Evolutionary conservation across 345 rosid species (phyloP), one percentile per base, ranked within the genome.

Genomic region (Moringa oleifera): DNA sequence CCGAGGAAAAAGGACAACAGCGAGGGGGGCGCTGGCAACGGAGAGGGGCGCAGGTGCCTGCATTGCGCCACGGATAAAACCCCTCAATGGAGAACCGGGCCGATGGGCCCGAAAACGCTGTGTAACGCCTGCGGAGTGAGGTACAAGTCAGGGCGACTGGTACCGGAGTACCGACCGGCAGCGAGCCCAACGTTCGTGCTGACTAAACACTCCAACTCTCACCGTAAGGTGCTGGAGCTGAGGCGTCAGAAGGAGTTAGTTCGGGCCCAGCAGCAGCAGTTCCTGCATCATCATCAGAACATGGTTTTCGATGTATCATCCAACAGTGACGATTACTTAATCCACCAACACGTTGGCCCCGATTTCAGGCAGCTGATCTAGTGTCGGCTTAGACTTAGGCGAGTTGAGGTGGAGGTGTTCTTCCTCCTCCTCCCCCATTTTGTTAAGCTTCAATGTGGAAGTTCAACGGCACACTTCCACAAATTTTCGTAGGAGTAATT

Each of bases 91-190:
- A 67, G 94, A 53, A 87, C 94, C 2, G 94, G 94, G 13, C 94
- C 94, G 2, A 77, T 87, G 86, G 94, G 93, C 0, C 93, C 93
- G 1, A 86, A 86, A 68, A 86, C 93, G 12, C 75, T 93, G 58
- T 93, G 98, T 58, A 93, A 93, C 69, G 98, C 98, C 1, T 93
- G 98, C 10, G 94, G 94, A 6, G 94, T 87, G 51, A 65, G 94
- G 71, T 87, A 79, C 75, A 87, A 87, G 74, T 87, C 94, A 18
- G 94, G 94, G 0, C 68, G 94, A 20, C 74, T 87, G 6, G 94
- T 87, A 52, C 94, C 94, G 7, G 94, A 87, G 54, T 87, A 87
- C 74, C 73, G 94, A 20, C 94, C 94, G 3, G 94, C 94, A 0
- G 77, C 93, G 8, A 87, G 93, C 79, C 93, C 93, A 18, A 87